phyloP scores from a whole-genome alignment of 148 eudicot species.

The Fallopia convolvulus region DNA sequence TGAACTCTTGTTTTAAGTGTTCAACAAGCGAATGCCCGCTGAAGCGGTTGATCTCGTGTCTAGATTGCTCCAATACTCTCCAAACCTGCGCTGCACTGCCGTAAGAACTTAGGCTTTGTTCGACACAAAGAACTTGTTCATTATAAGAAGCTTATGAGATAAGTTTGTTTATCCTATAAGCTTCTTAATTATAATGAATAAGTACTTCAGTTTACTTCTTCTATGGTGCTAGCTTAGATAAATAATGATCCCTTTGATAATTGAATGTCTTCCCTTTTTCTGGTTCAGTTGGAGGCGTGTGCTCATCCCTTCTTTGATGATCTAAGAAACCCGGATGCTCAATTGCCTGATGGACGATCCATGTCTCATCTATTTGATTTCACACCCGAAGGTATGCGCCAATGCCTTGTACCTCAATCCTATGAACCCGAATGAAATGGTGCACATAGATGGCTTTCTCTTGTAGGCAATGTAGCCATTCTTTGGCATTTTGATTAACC shows the following conservation, averaged over 20 bases:
- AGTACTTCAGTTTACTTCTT: no score
- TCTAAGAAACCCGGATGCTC: slow-evolving; percentile 59
- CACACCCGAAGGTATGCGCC: slow-evolving; percentile 56
- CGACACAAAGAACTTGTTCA: no score
- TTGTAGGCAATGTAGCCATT: no score
- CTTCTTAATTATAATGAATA: no score
- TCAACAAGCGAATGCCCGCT: slow-evolving; percentile 69
- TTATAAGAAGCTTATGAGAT: no score
- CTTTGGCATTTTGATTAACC: no score
- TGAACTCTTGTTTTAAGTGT: slow-evolving; percentile 36
- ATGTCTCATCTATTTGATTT: slow-evolving; percentile 75
- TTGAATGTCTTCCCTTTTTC: neutral
- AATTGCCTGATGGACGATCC: slow-evolving; percentile 66
- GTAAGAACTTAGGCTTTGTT: slow-evolving; percentile 32
- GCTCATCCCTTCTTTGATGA: slow-evolving; percentile 87
- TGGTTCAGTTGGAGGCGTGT: slow-evolving; percentile 80
- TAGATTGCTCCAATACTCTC: slow-evolving; percentile 84
- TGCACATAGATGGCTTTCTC: no score
- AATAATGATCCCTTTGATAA: slow-evolving; percentile 6
- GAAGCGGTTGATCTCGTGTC: slow-evolving; percentile 91
- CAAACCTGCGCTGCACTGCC: slow-evolving; percentile 68
- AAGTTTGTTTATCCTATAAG: no score
- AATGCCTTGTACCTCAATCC: no score
- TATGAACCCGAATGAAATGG: no score
- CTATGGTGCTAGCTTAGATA: no score